phyloP scores from a whole-genome alignment of 441 rosid species.

The Pelargonium cotyledonis region DNA sequence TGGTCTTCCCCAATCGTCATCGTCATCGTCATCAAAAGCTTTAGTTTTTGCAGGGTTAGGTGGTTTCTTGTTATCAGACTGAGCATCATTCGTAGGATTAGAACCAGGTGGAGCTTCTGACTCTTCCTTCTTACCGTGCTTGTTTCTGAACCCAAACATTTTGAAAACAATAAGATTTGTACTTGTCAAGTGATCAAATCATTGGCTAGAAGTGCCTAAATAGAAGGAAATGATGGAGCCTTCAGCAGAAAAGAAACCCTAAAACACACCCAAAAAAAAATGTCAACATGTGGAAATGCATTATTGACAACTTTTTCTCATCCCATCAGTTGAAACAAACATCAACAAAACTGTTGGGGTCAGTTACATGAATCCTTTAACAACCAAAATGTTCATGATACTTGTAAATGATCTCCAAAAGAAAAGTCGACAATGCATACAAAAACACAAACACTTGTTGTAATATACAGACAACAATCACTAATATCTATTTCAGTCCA shows the following conservation, averaged over 20 bases:
- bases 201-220: background rate
- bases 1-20: too few relatives aligned
- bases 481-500: too few relatives aligned
- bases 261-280: background rate
- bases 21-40: too few relatives aligned
- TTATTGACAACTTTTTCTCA: background rate
- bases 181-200: background rate
- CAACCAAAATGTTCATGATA: background rate
- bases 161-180: background rate
- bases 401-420: background rate
- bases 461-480: too few relatives aligned
- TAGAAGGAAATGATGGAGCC: background rate
- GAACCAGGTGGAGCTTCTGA: background rate
- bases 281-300: background rate
- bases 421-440: background rate
- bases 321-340: background rate
- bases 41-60: slow-evolving; percentile 21
- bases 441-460: background rate
- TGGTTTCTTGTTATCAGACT: slow-evolving; percentile 15
- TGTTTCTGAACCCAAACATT: background rate
- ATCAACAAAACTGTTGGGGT: too few relatives aligned
- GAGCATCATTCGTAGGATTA: background rate
- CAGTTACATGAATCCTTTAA: too few relatives aligned
- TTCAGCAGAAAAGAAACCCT: background rate
- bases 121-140: background rate